Evolutionary conservation across 2,329 filamentous ascomycete genomes (phyloP).

Genomic region (Aureobasidium sp.): DNA sequence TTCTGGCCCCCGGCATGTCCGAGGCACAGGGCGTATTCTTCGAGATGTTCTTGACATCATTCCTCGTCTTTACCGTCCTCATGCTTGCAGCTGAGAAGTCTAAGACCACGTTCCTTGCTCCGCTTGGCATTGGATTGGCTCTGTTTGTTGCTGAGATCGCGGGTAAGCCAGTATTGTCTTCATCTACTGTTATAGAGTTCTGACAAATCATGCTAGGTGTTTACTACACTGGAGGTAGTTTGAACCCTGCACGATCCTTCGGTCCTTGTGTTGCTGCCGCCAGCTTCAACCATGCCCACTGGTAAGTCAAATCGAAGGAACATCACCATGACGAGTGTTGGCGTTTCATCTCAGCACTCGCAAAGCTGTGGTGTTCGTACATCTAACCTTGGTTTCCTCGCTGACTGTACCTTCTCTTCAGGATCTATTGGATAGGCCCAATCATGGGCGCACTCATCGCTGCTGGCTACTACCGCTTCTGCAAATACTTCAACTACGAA

Average conservation of each 20-base stretch:
- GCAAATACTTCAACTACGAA: constrained; percentile 23
- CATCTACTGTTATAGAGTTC: background rate
- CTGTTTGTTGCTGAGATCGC: constrained; percentile 20
- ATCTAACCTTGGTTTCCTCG: background rate
- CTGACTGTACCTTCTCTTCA: background rate
- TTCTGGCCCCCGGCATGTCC: constrained; percentile 20
- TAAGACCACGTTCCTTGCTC: constrained; percentile 24
- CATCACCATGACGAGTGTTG: background rate
- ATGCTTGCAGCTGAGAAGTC: constrained; percentile 29
- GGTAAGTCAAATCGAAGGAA: background rate
- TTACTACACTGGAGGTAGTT: constrained; percentile 25
- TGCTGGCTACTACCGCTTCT: constrained; percentile 21
- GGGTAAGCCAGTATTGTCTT: constrained; percentile 3
- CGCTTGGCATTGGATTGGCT: constrained; percentile 19
- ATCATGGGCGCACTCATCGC: constrained; percentile 18
- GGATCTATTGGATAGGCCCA: constrained; percentile 23
- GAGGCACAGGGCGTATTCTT: constrained; percentile 25
- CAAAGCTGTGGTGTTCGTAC: too few relatives aligned
- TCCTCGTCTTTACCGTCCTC: constrained; percentile 25
- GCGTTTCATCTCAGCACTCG: too few relatives aligned
- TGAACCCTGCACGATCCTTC: constrained; percentile 27
- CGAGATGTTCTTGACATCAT: constrained; percentile 27
- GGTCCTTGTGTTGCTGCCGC: constrained; percentile 24
- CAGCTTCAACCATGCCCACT: constrained; percentile 23
- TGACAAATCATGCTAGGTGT: constrained; percentile 16